phyloP scores from a whole-genome alignment of 257 asterid genomes.

The Plectranthus barbatus region DNA sequence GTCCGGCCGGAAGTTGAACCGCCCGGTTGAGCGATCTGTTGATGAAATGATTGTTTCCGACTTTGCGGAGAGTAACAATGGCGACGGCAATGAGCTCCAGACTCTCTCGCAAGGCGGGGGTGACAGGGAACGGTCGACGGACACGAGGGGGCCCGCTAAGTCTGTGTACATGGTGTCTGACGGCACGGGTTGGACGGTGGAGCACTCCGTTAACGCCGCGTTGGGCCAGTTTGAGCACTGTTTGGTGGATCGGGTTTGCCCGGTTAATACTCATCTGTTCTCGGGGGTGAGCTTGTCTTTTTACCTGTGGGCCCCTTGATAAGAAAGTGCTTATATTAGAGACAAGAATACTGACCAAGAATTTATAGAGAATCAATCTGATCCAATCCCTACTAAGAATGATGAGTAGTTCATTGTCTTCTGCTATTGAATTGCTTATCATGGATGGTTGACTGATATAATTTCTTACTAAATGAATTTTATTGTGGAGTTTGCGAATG shows the following conservation, averaged over 20 bases:
- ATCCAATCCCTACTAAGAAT: neutral
- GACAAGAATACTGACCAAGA: no score
- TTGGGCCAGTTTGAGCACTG: constrained; percentile 92
- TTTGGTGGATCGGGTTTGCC: constrained; percentile 74
- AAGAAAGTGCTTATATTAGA: no score
- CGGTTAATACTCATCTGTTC: constrained; percentile 81
- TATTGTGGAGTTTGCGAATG: neutral
- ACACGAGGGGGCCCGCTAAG: constrained; percentile 29
- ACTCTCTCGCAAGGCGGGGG: constrained; percentile 14
- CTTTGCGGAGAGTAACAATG: constrained; percentile 6
- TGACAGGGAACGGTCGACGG: constrained; percentile 29
- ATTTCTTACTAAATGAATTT: no score
- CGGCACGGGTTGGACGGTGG: constrained; percentile 98
- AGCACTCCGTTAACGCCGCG: constrained; percentile 83
- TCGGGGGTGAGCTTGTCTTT: constrained; percentile 60
- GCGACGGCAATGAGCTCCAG: constrained; percentile 18
- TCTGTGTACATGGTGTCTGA: constrained; percentile 83
- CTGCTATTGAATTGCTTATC: neutral
- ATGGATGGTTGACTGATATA: no score
- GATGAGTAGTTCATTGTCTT: neutral
- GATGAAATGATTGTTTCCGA: constrained; percentile 7
- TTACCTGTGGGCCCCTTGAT: no score
- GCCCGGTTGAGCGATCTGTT: constrained; percentile 26
- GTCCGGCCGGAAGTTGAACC: constrained; percentile 66
- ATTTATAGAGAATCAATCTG: no score